Percentiles rank a stretch among this genome's conserved stretches.
Evolutionary conservation across 192 early-diverging fungal species (phyloP).

Genomic region (Haplosporangium gracile): DNA sequence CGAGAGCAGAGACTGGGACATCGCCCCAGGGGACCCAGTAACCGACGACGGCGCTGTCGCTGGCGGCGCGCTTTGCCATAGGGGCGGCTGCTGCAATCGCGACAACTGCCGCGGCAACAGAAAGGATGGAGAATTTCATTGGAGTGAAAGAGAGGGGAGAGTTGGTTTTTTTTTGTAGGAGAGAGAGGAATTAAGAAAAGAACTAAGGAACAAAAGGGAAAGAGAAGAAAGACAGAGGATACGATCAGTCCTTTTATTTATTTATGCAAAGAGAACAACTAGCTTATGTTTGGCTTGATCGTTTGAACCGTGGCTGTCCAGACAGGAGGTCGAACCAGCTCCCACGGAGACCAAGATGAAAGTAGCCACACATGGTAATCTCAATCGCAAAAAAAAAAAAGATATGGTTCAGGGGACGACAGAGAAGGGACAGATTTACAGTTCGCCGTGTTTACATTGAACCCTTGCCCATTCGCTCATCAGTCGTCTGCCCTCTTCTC

Average conservation of each 20-base stretch:
- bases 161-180: neutral
- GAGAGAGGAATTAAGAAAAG: neutral
- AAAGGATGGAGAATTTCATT: conserved; percentile 35
- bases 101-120: conserved; percentile 21
- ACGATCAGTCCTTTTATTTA: neutral
- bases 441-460: neutral
- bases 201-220: neutral
- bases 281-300: neutral
- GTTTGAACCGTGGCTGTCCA: neutral
- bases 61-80: conserved; percentile 19
- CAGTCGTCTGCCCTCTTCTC: neutral
- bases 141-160: neutral
- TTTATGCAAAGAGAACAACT: neutral
- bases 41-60: conserved; percentile 34
- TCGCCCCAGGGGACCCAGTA: conserved; percentile 52
- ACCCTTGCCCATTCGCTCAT: neutral
- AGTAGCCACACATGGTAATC: too few species aligned
- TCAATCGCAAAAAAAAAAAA: neutral
- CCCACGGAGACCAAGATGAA: too few species aligned
- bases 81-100: conserved; percentile 18
- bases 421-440: neutral
- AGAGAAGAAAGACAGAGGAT: neutral
- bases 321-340: too few species aligned
- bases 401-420: neutral
- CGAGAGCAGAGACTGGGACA: conserved; percentile 28